Percentiles rank a stretch among this genome's conserved stretches.
Evolutionary conservation across 345 rosid species (phyloP).

Genomic region (Arabis alpina): DNA sequence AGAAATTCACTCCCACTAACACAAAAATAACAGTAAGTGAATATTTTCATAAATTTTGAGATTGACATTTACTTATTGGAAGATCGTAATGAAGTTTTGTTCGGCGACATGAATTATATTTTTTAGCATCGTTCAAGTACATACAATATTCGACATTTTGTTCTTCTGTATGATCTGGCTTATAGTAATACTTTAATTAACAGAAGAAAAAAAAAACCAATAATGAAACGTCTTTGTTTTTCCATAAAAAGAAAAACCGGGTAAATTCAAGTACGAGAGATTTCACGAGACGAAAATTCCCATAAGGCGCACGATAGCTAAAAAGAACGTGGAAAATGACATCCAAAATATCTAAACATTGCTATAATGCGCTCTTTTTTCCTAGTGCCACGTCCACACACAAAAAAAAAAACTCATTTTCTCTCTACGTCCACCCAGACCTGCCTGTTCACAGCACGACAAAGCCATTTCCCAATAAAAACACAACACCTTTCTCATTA

Average conservation of each 20-base stretch:
- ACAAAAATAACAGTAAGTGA: no score
- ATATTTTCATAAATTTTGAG: no score
- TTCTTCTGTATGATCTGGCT: background rate
- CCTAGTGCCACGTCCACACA: slow-evolving; percentile 34
- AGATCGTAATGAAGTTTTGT: background rate
- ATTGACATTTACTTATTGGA: background rate
- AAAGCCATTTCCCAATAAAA: slow-evolving; percentile 66
- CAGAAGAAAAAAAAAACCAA: background rate
- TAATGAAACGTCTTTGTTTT: slow-evolving; percentile 43
- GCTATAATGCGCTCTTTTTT: slow-evolving; percentile 43
- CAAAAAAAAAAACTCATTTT: background rate
- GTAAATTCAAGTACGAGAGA: slow-evolving; percentile 31
- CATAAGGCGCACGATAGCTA: slow-evolving; percentile 38
- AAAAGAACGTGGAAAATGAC: background rate
- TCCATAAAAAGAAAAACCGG: slow-evolving; percentile 39
- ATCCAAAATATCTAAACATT: background rate
- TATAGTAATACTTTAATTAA: background rate
- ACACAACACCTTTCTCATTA: slow-evolving; percentile 60
- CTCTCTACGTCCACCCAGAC: slow-evolving; percentile 51
- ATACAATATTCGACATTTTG: background rate
- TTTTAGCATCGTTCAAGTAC: background rate
- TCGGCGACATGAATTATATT: no score
- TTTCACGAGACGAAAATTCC: slow-evolving; percentile 34
- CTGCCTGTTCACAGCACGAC: slow-evolving; percentile 84
- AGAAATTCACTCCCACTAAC: no score